Base-by-base conservation (phyloP, 108 stramenopile genomes). In the Cyclostephanos invisitatus region DNA sequence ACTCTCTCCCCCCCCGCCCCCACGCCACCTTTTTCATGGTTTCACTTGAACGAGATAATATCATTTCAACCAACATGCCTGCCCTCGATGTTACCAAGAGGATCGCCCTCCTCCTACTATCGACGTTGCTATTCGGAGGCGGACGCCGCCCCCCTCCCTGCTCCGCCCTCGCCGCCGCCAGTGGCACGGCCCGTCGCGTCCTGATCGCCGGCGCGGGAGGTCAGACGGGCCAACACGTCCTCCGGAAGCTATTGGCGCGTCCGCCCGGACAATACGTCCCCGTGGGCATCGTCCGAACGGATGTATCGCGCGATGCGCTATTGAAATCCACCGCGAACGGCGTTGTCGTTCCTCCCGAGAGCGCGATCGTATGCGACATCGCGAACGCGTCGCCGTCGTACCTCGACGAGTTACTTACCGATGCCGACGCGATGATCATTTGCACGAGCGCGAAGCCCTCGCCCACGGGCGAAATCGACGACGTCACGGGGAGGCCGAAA, bases 391-490 rank as follows among this genome's bases (percentile, higher is more conserved):
- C 83, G 20, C 62, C 84, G 2, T 75, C 68, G 14, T 11, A 11
- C 2, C 74, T 88, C 46, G 76, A 79, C 21, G 68, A 63, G 9
- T 74, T 82, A 10, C 42, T 89, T 67, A 70, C 81, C 27, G 89
- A 85, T 44, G 80, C 82, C 71, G 89, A 86, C 49, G 88, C 87
- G 25, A 51, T 95, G 37, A 83, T 89, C 51, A 80, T 96, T 44
- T 89, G 89, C 65, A 94, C 94, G 10, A 88, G 87, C 57, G 94
- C 91, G 44, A 89, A 86, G 56, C 94, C 94, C 4, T 70, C 70
- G 9, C 88, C 88, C 10, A 84, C 84, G 17, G 86, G 80, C 17
- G 86, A 92, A 81, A 66, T 81, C 56, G 78, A 85, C 49, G 67
- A 65, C 15, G 79, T 82, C 1, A 77, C 75, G 2, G 75, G 87